Evolutionary conservation across 148 eudicot genomes (phyloP).

Genomic region (Heliamphora exappendiculata): DNA sequence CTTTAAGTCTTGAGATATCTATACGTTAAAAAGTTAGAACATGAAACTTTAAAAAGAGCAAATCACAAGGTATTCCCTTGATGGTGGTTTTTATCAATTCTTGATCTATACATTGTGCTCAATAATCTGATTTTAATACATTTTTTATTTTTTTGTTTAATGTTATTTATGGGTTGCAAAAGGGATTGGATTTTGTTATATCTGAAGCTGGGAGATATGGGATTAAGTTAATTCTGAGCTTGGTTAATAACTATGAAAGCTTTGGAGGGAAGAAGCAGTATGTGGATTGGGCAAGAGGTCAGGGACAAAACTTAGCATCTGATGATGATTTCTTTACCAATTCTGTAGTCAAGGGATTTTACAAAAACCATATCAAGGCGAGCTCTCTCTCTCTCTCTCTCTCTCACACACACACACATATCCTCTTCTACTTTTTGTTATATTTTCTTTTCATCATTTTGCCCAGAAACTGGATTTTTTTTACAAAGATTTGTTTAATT

Average conservation of each 20-base stretch:
- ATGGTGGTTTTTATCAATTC: too few species aligned
- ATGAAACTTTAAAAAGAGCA: too few species aligned
- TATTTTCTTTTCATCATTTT: background rate
- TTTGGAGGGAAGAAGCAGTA: slow-evolving; percentile 68
- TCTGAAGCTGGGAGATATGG: slow-evolving; percentile 57
- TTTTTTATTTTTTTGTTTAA: background rate
- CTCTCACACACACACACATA: background rate
- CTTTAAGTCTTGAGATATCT: too few species aligned
- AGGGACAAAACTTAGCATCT: slow-evolving; percentile 34
- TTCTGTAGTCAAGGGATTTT: slow-evolving; percentile 43
- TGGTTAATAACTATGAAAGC: slow-evolving; percentile 49
- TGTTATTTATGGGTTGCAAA: background rate
- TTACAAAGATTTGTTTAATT: background rate
- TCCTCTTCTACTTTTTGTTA: background rate
- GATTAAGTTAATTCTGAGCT: slow-evolving; percentile 42
- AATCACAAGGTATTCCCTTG: too few species aligned
- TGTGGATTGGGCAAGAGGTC: slow-evolving; percentile 60
- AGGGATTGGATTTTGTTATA: slow-evolving; percentile 74
- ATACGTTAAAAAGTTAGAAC: too few species aligned
- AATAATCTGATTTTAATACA: too few species aligned
- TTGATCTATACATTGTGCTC: too few species aligned
- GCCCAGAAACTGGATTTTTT: background rate
- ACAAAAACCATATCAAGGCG: slow-evolving; percentile 62
- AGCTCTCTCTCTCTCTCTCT: slow-evolving; percentile 1
- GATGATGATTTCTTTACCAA: slow-evolving; percentile 69